phyloP scores from a whole-genome alignment of 805 yeast genomes.

The Kluyveromyces wickerhamii region DNA sequence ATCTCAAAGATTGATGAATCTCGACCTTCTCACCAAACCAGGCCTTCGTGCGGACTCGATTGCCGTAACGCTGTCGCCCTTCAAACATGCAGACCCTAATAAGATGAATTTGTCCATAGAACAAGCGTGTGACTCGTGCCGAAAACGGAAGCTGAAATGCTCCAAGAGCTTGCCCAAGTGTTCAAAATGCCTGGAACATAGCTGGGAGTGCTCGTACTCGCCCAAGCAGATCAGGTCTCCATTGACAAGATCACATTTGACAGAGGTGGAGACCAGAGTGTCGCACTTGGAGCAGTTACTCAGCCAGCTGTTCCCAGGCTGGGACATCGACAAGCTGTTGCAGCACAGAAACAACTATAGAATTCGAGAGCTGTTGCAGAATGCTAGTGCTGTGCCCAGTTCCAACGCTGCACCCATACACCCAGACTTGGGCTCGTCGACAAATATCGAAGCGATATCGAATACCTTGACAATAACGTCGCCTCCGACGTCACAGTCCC shows the following conservation, averaged over 20 bases:
- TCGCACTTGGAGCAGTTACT: constrained; percentile 39
- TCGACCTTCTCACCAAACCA: too few species aligned
- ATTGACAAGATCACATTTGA: constrained; percentile 69
- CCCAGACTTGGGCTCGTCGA: too few species aligned
- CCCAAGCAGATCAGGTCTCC: constrained; percentile 77
- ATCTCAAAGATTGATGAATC: too few species aligned
- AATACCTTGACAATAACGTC: too few species aligned
- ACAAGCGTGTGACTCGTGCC: constrained; percentile 66
- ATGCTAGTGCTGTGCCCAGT: too few species aligned
- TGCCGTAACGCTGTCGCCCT: too few species aligned
- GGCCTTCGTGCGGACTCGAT: too few species aligned
- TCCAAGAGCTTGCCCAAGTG: constrained; percentile 74
- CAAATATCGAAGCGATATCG: too few species aligned
- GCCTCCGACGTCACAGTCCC: too few species aligned
- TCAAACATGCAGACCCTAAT: too few species aligned
- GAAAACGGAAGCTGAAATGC: constrained; percentile 72
- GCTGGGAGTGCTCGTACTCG: constrained; percentile 70
- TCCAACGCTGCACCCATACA: too few species aligned
- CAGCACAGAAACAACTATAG: constrained; percentile 6
- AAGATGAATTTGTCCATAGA: too few species aligned
- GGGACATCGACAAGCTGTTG: constrained; percentile 36
- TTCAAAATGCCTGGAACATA: constrained; percentile 61
- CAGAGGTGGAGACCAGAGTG: constrained; percentile 60
- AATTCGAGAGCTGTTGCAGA: background rate
- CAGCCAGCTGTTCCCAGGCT: constrained; percentile 37